Percentiles rank a stretch among this genome's conserved stretches.
phyloP scores from a whole-genome alignment of 1,284 basidiomycete species.

The Pseudozyma sp. region DNA sequence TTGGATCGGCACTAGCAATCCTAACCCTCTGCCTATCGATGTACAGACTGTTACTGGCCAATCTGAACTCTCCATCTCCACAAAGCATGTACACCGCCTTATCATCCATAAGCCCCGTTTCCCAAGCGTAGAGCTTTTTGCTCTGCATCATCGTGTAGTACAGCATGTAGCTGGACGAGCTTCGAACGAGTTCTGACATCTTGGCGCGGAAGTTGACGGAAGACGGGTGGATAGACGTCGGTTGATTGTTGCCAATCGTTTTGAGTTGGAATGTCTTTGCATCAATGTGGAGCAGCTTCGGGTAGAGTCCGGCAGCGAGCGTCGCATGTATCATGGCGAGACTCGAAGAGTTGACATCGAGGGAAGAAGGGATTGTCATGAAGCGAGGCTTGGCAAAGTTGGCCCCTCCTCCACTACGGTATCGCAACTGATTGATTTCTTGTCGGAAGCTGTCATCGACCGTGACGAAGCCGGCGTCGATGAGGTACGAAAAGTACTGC shows the following conservation, averaged over 20 bases:
- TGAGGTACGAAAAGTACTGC: constrained; percentile 82
- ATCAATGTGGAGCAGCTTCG: constrained; percentile 86
- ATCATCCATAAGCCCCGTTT: constrained; percentile 90
- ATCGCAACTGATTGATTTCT: constrained; percentile 77
- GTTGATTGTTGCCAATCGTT: constrained; percentile 88
- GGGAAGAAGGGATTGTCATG: constrained; percentile 76
- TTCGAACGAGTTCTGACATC: constrained; percentile 36
- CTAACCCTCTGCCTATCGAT: constrained; percentile 89
- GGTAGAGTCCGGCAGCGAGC: constrained; percentile 87
- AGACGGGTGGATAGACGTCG: constrained; percentile 87
- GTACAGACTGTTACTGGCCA: constrained; percentile 78
- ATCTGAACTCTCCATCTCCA: constrained; percentile 91
- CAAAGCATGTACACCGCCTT: constrained; percentile 85
- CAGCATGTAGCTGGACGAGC: constrained; percentile 51
- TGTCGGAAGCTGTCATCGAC: constrained; percentile 77
- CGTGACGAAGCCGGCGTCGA: constrained; percentile 87
- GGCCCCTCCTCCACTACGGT: constrained; percentile 40
- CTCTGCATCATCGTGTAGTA: constrained; percentile 77
- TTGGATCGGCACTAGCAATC: constrained; percentile 74
- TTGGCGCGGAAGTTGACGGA: constrained; percentile 61
- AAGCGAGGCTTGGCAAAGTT: constrained; percentile 77
- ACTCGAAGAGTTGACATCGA: constrained; percentile 78
- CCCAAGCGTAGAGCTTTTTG: constrained; percentile 93
- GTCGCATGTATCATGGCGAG: constrained; percentile 81
- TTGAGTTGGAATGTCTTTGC: constrained; percentile 74